These are phyloP conservation scores for Aspergillus diversus DNA, from an alignment of 495 filamentous ascomycete genomes.

Conservation along the genomic window DNA sequence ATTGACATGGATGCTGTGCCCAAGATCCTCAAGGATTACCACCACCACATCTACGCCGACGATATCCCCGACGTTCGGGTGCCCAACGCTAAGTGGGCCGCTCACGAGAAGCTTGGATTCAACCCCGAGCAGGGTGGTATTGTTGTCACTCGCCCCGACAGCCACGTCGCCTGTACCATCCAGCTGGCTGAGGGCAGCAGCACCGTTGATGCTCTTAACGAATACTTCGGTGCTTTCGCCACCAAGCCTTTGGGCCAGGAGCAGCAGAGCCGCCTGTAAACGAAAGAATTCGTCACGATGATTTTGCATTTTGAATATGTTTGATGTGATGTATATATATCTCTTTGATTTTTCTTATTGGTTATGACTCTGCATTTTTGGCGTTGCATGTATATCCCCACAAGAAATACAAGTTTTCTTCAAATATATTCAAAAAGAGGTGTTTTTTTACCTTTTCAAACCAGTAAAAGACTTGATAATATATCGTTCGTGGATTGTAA, in stretches of 20 bases:
- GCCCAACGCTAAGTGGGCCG: slow-evolving; percentile 68
- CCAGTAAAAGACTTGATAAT: too few relatives aligned
- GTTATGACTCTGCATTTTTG: slow-evolving; percentile 37
- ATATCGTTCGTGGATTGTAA: not conserved
- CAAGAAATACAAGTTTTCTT: slow-evolving; percentile 15
- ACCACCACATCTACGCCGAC: slow-evolving; percentile 84
- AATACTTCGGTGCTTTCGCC: slow-evolving; percentile 75
- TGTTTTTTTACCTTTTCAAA: not conserved
- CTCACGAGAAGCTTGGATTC: slow-evolving; percentile 86
- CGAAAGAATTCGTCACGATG: not conserved
- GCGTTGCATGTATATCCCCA: slow-evolving; percentile 32
- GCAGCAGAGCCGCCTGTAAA: slow-evolving; percentile 46
- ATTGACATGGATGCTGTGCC: slow-evolving; percentile 72
- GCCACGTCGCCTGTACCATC: slow-evolving; percentile 79
- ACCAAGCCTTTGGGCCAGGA: slow-evolving; percentile 47
- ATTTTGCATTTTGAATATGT: slow-evolving; percentile 7
- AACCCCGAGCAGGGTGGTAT: slow-evolving; percentile 73
- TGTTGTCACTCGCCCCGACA: slow-evolving; percentile 82
- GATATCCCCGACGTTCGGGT: slow-evolving; percentile 75
- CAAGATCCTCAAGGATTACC: slow-evolving; percentile 68
- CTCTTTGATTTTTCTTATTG: slow-evolving; percentile 25
- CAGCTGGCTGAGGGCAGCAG: slow-evolving; percentile 72
- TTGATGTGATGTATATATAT: slow-evolving; percentile 28
- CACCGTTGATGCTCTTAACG: slow-evolving; percentile 80
- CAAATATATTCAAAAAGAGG: slow-evolving; percentile 1